Conservation (phyloP, 306 rosid genomes). For the Malus orientalis region DNA sequence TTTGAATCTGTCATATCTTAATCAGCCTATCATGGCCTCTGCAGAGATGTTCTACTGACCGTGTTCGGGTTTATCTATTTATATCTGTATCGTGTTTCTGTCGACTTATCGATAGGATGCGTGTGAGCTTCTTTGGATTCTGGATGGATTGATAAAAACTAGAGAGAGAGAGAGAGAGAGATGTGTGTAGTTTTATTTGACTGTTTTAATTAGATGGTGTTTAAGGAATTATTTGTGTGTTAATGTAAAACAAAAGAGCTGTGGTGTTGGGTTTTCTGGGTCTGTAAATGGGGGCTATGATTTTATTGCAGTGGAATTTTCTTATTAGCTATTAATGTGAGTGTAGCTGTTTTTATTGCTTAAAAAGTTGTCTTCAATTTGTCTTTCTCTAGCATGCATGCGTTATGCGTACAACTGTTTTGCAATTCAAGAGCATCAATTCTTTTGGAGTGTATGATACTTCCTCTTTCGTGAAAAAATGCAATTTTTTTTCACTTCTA, state of each 20-base stretch:
- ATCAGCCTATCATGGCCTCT: constrained; percentile 66
- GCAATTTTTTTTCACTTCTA: no score
- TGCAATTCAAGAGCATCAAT: neutral
- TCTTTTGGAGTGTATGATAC: no score
- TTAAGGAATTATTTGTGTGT: constrained; percentile 38
- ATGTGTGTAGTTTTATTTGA: neutral
- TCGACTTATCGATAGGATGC: no score
- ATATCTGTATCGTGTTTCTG: no score
- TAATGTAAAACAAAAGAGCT: neutral
- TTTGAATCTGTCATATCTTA: constrained; percentile 31
- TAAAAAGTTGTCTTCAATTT: neutral
- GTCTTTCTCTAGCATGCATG: neutral
- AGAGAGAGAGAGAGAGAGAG: neutral
- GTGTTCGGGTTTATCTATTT: neutral
- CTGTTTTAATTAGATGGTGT: constrained; percentile 4
- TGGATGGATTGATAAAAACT: neutral
- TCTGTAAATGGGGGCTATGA: constrained; percentile 28
- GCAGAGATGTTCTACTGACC: constrained; percentile 42
- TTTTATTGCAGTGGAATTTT: neutral
- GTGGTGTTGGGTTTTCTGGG: constrained; percentile 8
- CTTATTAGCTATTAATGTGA: neutral
- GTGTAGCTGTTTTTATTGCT: neutral
- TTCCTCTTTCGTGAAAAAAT: no score
- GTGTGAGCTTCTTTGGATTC: neutral
- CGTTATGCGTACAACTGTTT: neutral